Conservation (phyloP, 345 rosid genomes). For the Lepidium aucheri region DNA sequence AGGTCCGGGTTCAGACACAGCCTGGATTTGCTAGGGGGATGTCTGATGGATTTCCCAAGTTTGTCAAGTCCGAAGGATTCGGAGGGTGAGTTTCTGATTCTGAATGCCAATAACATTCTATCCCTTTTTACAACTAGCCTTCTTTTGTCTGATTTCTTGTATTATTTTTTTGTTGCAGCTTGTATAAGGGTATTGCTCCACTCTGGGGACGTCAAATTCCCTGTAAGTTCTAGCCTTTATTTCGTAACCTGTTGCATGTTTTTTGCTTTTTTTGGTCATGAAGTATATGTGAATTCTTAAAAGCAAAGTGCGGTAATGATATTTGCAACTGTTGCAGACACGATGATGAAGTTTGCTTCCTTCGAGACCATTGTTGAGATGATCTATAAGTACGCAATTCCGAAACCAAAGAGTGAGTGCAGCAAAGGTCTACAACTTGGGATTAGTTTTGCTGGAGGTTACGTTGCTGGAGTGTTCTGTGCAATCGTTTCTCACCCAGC, state of each 20-base stretch:
- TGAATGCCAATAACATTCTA: not conserved
- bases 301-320: not conserved
- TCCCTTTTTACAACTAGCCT: not conserved
- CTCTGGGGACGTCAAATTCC: constrained; percentile 99
- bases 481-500: constrained; percentile 93
- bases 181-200: constrained; percentile 94
- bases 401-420: constrained; percentile 79
- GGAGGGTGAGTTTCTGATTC: constrained; percentile 58
- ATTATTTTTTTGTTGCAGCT: constrained; percentile 32
- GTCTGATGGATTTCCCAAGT: constrained; percentile 92
- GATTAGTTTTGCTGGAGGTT: constrained; percentile 92
- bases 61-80: constrained; percentile 77
- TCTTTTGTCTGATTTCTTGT: not conserved
- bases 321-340: constrained; percentile 47
- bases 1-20: constrained; percentile 98
- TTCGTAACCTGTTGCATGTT: not conserved
- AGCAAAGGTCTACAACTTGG: constrained; percentile 84
- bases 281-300: not conserved
- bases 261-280: not conserved
- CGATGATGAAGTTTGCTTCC: constrained; percentile 99
- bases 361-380: constrained; percentile 89
- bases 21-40: constrained; percentile 98
- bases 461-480: constrained; percentile 85
- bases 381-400: constrained; percentile 79
- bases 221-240: constrained; percentile 44